Conservation (phyloP, 192 early-diverging fungal species). For the Entomortierella parvispora region DNA sequence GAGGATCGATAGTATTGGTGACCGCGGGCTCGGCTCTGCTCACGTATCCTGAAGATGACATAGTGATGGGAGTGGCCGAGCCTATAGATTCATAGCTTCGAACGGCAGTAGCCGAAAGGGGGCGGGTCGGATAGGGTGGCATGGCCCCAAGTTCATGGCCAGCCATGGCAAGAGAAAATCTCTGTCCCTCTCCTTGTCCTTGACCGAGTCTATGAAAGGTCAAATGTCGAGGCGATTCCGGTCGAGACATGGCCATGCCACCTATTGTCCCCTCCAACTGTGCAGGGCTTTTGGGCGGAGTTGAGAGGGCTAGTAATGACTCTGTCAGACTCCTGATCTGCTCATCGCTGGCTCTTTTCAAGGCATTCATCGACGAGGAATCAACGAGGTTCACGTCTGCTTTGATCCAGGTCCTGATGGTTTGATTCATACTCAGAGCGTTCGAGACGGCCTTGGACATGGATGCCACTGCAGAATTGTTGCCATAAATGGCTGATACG, state of each 20-base stretch:
- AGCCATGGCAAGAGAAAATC: conserved; percentile 23
- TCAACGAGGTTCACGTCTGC: conserved; percentile 40
- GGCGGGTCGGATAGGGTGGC: conserved; percentile 17
- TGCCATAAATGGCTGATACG: not conserved
- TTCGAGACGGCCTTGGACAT: conserved; percentile 31
- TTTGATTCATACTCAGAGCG: conserved; percentile 40
- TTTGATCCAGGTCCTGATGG: conserved; percentile 30
- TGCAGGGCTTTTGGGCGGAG: not conserved
- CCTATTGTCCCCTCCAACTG: too few relatives aligned
- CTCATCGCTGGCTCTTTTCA: conserved; percentile 37
- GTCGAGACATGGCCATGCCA: conserved; percentile 1
- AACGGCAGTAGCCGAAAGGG: not conserved
- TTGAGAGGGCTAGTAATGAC: conserved; percentile 17
- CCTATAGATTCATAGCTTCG: not conserved
- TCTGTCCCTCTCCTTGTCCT: not conserved
- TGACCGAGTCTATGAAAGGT: conserved; percentile 12
- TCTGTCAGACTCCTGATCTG: conserved; percentile 45
- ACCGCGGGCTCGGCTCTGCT: conserved; percentile 11
- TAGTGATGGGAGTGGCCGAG: conserved; percentile 2
- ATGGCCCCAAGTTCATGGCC: conserved; percentile 16
- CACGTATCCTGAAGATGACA: conserved; percentile 26
- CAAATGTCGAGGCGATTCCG: conserved; percentile 22
- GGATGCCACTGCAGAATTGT: not conserved
- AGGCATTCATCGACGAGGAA: conserved; percentile 33
- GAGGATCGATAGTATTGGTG: conserved; percentile 5